phyloP scores from a whole-genome alignment of 805 yeast genomes.

The Metschnikowia peoriensis region DNA sequence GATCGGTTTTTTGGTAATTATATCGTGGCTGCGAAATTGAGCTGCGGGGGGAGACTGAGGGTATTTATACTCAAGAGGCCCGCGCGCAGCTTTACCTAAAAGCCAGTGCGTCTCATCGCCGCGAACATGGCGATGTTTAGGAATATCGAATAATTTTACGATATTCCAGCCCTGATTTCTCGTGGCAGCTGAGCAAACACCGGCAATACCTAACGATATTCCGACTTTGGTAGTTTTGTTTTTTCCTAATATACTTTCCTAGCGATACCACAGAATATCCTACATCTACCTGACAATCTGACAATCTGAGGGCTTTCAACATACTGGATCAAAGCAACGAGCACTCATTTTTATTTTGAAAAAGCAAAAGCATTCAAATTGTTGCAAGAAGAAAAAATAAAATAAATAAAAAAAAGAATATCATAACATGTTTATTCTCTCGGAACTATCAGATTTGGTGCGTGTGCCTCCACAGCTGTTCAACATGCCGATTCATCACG shows the following conservation, averaged over 20 bases:
- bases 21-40: slow-evolving; percentile 7
- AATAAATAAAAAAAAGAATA: not conserved
- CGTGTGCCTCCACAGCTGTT: slow-evolving; percentile 87
- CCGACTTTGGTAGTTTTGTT: too few species aligned
- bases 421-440: slow-evolving; percentile 71
- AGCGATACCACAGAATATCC: too few species aligned
- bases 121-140: not conserved
- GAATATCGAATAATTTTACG: not conserved
- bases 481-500: slow-evolving; percentile 64
- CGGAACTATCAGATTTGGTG: slow-evolving; percentile 78
- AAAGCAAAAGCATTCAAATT: too few species aligned
- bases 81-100: not conserved
- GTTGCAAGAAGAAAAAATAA: too few species aligned
- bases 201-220: not conserved
- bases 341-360: too few species aligned
- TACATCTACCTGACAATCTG: too few species aligned
- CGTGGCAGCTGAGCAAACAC: not conserved
- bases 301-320: too few species aligned
- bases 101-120: slow-evolving; percentile 3
- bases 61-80: not conserved
- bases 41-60: not conserved
- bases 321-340: too few species aligned
- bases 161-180: not conserved
- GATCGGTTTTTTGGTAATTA: not conserved
- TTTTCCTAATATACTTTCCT: too few species aligned